Evolutionary conservation across 768 basidiomycete genomes (phyloP).

Genomic region (Phallus indusiatus): DNA sequence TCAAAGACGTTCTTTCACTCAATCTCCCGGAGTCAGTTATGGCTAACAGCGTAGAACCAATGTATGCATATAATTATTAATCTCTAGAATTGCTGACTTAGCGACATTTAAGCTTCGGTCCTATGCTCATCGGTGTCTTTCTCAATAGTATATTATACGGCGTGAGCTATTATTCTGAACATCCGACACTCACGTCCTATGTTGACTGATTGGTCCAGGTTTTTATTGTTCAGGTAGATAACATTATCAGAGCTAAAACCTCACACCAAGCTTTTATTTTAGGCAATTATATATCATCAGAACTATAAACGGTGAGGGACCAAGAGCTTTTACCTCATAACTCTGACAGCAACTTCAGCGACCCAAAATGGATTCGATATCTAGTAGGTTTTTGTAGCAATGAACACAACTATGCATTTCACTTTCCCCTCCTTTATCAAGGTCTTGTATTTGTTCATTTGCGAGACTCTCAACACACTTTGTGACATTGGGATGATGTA

Average conservation of each 20-base stretch:
- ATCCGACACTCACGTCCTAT: background rate
- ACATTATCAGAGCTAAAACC: background rate
- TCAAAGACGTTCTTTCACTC: too few relatives aligned
- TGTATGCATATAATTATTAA: background rate
- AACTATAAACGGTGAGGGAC: background rate
- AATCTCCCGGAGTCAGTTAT: background rate
- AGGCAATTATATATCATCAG: background rate
- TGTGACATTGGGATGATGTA: constrained; percentile 12
- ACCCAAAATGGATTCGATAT: constrained; percentile 15
- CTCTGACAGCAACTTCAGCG: constrained; percentile 10
- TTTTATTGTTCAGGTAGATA: background rate
- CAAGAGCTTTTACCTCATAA: too few relatives aligned
- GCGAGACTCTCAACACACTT: constrained; percentile 11
- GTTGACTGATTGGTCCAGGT: background rate
- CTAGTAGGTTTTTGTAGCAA: constrained; percentile 11
- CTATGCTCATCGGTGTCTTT: constrained; percentile 15
- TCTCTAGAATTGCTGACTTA: background rate
- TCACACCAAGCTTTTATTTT: background rate
- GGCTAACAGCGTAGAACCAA: background rate
- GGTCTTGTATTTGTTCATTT: constrained; percentile 9
- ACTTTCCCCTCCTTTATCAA: background rate
- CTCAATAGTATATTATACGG: constrained; percentile 16
- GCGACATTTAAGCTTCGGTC: constrained; percentile 2
- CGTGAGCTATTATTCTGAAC: background rate
- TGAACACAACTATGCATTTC: background rate